Evolutionary conservation across 148 eudicot species (phyloP), one percentile per base, ranked within the genome.

Genomic region (Vaccinium darrowii): DNA sequence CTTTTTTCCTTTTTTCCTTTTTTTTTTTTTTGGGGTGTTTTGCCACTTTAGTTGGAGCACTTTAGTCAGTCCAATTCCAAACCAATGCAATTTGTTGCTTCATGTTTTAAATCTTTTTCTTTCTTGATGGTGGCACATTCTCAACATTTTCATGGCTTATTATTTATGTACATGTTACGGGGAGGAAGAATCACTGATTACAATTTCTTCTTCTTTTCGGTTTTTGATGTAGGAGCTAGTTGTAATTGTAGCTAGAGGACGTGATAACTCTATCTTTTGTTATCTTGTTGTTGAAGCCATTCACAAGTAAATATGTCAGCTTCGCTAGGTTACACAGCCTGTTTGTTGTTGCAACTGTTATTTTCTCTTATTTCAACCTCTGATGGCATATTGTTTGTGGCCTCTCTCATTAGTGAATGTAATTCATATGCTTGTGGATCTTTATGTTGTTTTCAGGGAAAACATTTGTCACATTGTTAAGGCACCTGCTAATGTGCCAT

Each of bases 241-340:
- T 54, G 98, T 96, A 57, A 91, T 95, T 87, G 99, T 96, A 84
- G 98, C 95, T 81, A 96, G 99, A 91, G 99, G 98, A 90, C 93
- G 91, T 87, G 96, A 96, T 89, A 88, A 88, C 85, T 91, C 95
- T 86, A 87, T 92, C 78, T 47, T 87, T 19, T 94, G 97, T 87
- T 96, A 93, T 87, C 97, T 98, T 76, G 99, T 89, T 81, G 98
- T 94, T 84, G 99, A 96, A 91, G 95, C 98, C 83, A 90, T 94
- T n/a, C 99, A 96, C 92, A 96, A 91, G 99, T 92, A 90, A 84
- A 91, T 23, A 80, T 58, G 39, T 30, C 23, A 30, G 19, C 36
- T 74, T 71, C 39, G 52, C 16, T 82, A 1, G 36, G 36, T 33
- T 33, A 9, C n/a, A 30, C 8, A 25, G 14, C 52, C 39, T 25